Percentiles rank a stretch among this genome's conserved stretches.
These are phyloP conservation scores for Pyrus hybrid DNA, from an alignment of 331 rosid species.

Conservation along the genomic window DNA sequence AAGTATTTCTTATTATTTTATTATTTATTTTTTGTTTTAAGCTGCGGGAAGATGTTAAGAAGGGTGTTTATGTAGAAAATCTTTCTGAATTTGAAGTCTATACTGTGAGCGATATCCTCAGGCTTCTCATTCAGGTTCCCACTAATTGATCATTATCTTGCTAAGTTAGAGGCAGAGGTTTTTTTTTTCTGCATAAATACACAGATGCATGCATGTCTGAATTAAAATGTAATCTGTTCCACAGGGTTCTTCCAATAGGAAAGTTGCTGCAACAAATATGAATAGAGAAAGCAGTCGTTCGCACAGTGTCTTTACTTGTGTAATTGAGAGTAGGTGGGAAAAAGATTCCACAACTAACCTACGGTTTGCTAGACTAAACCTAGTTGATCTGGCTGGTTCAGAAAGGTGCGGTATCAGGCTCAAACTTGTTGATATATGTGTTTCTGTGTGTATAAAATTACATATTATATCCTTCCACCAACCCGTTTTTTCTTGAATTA, in stretches of 20 bases:
- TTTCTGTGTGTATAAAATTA: no score
- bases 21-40: constrained; percentile 9
- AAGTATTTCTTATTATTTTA: constrained; percentile 3
- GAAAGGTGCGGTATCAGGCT: constrained; percentile 53
- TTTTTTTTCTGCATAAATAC: neutral
- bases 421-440: constrained; percentile 5
- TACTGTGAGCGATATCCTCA: no score
- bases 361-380: constrained; percentile 88
- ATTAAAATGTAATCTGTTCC: constrained; percentile 24
- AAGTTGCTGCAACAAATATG: constrained; percentile 96
- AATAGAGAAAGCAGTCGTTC: no score
- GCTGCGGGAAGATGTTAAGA: constrained; percentile 90
- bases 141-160: constrained; percentile 3
- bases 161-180: constrained; percentile 8
- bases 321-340: no score
- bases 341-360: no score
- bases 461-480: neutral
- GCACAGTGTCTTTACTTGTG: no score
- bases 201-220: neutral
- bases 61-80: constrained; percentile 93
- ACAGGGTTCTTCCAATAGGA: constrained; percentile 93
- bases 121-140: constrained; percentile 75
- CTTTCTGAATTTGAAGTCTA: constrained; percentile 91
- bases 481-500: neutral
- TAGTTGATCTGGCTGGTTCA: constrained; percentile 97